phyloP scores from a whole-genome alignment of 306 rosid genomes.

The Quercus cerris region DNA sequence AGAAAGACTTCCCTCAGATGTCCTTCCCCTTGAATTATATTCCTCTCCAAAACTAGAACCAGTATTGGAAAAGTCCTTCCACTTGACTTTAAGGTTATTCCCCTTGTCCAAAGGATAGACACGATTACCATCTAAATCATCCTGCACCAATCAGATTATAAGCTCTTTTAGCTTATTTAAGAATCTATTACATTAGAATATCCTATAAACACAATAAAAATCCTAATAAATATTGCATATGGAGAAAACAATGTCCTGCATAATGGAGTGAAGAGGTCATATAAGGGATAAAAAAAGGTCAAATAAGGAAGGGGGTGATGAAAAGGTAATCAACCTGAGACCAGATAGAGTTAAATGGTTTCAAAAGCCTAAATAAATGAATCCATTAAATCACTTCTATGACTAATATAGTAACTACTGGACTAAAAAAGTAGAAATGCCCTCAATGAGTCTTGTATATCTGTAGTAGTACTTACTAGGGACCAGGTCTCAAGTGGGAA shows the following conservation, averaged over 20 bases:
- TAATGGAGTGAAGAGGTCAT: background rate
- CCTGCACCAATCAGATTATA: constrained; percentile 18
- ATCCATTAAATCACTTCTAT: background rate
- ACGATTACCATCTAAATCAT: constrained; percentile 14
- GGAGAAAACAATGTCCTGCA: background rate
- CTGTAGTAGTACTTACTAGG: background rate
- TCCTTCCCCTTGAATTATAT: constrained; percentile 7
- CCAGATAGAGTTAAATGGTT: background rate
- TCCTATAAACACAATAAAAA: background rate
- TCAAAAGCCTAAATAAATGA: background rate
- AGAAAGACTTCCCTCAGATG: background rate
- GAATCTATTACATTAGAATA: background rate
- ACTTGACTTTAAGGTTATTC: constrained; percentile 2
- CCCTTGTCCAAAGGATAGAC: constrained; percentile 12
- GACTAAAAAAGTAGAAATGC: too few species aligned
- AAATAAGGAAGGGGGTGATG: background rate
- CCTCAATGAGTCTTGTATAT: too few species aligned
- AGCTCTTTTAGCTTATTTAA: background rate
- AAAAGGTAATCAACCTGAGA: background rate
- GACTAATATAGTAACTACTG: too few species aligned
- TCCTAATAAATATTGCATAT: background rate
- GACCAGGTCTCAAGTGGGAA: background rate
- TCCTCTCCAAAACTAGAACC: constrained; percentile 9
- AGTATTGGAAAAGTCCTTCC: constrained; percentile 1
- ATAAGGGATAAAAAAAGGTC: background rate